These are phyloP conservation scores for Phanerodontia chrysosporium DNA, from an alignment of 768 basidiomycete species.

Conservation along the genomic window DNA sequence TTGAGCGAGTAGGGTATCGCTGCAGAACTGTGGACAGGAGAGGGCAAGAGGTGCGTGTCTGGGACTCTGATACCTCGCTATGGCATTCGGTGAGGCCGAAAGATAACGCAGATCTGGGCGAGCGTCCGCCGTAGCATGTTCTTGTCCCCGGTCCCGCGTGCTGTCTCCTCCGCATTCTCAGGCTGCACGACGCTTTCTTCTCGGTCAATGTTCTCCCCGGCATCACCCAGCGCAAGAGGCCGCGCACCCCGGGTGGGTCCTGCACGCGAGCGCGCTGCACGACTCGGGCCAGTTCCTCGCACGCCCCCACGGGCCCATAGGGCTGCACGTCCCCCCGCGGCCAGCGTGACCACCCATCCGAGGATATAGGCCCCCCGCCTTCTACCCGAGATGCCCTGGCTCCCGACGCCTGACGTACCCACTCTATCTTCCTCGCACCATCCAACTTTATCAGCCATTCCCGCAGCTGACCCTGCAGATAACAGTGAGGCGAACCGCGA, in stretches of 20 bases:
- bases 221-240: background rate
- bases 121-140: background rate
- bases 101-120: constrained; percentile 1
- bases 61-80: background rate
- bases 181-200: background rate
- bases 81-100: background rate
- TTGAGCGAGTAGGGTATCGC: background rate
- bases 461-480: background rate
- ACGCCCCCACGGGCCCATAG: background rate
- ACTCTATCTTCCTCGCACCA: background rate
- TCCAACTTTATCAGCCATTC: background rate
- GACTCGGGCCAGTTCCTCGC: background rate
- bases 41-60: background rate
- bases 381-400: background rate
- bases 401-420: background rate
- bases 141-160: constrained; percentile 2
- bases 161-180: background rate
- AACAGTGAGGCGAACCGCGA: background rate
- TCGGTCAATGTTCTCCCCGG: background rate
- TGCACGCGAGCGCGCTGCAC: background rate
- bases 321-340: background rate
- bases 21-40: background rate
- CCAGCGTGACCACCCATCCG: background rate
- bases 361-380: background rate
- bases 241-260: background rate